Evolutionary conservation across 2,329 filamentous ascomycete species (phyloP).

Genomic region (Trichoderma afroharzianum): DNA sequence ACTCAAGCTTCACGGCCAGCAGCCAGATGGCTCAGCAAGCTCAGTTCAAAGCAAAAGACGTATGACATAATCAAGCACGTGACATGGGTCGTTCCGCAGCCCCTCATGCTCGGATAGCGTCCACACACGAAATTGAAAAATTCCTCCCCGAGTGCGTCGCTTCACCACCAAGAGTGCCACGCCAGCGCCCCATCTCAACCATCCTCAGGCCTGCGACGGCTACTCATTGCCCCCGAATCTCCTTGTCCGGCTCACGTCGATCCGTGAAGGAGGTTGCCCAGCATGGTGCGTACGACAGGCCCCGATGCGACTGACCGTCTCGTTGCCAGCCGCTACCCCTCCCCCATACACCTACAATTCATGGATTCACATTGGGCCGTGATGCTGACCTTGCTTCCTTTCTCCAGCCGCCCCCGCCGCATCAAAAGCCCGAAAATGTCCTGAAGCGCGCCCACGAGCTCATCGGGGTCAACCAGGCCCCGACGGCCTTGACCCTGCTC

Average conservation of each 20-base stretch:
- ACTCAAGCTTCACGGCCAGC: neutral
- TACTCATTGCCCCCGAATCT: conserved; percentile 35
- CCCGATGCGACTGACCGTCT: conserved; percentile 19
- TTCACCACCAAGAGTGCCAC: conserved; percentile 39
- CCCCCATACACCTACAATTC: conserved; percentile 12
- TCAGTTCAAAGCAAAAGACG: conserved; percentile 16
- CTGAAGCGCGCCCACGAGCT: conserved; percentile 98
- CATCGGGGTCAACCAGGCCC: conserved; percentile 92
- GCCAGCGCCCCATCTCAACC: conserved; percentile 35
- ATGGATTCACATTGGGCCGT: conserved; percentile 15
- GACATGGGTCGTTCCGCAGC: conserved; percentile 31
- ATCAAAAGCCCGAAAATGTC: conserved; percentile 98
- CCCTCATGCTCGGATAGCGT: conserved; percentile 43
- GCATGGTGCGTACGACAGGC: conserved; percentile 39
- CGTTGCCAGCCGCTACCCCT: conserved; percentile 28
- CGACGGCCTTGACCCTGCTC: conserved; percentile 87
- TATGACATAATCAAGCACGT: conserved; percentile 29
- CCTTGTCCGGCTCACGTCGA: conserved; percentile 35
- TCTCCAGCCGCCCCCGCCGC: conserved; percentile 83
- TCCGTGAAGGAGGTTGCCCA: conserved; percentile 50
- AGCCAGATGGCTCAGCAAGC: neutral
- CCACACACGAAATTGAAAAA: conserved; percentile 47
- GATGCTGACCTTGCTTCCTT: conserved; percentile 28
- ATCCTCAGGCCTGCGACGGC: conserved; percentile 39
- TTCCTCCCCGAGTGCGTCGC: conserved; percentile 33